Percentiles rank a stretch among this genome's conserved stretches.
Evolutionary conservation across 306 rosid genomes (phyloP).

Genomic region (Hippophae rhamnoides): DNA sequence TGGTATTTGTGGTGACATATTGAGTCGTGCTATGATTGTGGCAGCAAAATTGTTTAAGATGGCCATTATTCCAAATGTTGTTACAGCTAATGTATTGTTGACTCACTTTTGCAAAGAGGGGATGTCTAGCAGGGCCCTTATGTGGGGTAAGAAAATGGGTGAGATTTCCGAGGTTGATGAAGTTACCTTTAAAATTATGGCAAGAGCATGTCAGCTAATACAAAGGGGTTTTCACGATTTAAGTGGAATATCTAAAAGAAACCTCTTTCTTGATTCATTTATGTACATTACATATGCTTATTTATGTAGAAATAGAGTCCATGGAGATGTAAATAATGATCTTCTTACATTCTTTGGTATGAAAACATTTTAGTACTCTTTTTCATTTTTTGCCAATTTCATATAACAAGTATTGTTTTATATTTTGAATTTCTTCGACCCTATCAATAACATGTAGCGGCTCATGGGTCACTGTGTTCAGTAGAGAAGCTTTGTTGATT

Average conservation of each 20-base stretch:
- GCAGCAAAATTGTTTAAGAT: slow-evolving; percentile 69
- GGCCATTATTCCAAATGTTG: slow-evolving; percentile 54
- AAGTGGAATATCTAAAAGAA: slow-evolving; percentile 33
- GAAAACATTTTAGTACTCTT: too few relatives aligned
- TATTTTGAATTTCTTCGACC: too few relatives aligned
- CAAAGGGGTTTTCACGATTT: slow-evolving; percentile 29
- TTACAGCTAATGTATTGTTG: slow-evolving; percentile 48
- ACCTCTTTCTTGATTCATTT: slow-evolving; percentile 64
- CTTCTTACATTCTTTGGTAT: slow-evolving; percentile 21
- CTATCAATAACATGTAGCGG: too few relatives aligned
- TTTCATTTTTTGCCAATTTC: too few relatives aligned
- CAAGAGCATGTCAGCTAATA: slow-evolving; percentile 29
- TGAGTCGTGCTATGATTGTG: slow-evolving; percentile 54
- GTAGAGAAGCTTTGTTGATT: too few relatives aligned
- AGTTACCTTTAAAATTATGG: slow-evolving; percentile 41
- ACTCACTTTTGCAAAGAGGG: slow-evolving; percentile 72
- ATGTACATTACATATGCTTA: slow-evolving; percentile 67
- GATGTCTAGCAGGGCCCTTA: slow-evolving; percentile 60
- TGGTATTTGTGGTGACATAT: slow-evolving; percentile 49
- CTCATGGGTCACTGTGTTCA: too few relatives aligned
- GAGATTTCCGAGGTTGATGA: slow-evolving; percentile 47
- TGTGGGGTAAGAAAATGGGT: slow-evolving; percentile 65
- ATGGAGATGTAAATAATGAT: slow-evolving; percentile 22
- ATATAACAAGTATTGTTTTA: too few relatives aligned
- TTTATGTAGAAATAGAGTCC: slow-evolving; percentile 34